Evolutionary conservation across 139 green algal genomes (phyloP).

Genomic region (Micromonas pusilla): DNA sequence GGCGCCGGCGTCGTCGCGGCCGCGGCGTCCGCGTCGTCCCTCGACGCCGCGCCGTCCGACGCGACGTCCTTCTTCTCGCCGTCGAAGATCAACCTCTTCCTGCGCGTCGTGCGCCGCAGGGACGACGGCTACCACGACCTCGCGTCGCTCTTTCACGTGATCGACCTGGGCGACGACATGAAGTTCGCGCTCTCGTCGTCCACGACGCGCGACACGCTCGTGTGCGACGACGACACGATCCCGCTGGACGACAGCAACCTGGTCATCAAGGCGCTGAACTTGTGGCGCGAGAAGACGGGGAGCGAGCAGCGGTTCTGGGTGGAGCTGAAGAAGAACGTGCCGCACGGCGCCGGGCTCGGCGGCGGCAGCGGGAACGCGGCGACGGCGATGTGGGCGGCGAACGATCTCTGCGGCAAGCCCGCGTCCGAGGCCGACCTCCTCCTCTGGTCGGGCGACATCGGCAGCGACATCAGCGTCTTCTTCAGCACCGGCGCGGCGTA

Average conservation of each 20-base stretch:
- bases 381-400: slow-evolving; percentile 91
- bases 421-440: slow-evolving; percentile 71
- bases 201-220: slow-evolving; percentile 56
- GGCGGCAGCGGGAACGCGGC: slow-evolving; percentile 93
- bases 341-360: slow-evolving; percentile 85
- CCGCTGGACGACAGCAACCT: slow-evolving; percentile 89
- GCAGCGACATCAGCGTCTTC: slow-evolving; percentile 93
- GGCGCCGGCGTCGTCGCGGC: too few species aligned
- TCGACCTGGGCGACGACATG: slow-evolving; percentile 91
- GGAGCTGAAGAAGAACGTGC: slow-evolving; percentile 82
- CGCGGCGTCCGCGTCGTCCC: too few species aligned
- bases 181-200: slow-evolving; percentile 52
- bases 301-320: slow-evolving; percentile 62
- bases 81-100: slow-evolving; percentile 88
- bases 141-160: slow-evolving; percentile 87
- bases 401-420: slow-evolving; percentile 72
- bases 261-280: slow-evolving; percentile 52
- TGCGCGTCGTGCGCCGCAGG: slow-evolving; percentile 69
- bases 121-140: slow-evolving; percentile 97
- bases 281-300: slow-evolving; percentile 41
- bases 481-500: slow-evolving; percentile 89
- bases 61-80: slow-evolving; percentile 38
- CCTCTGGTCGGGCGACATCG: slow-evolving; percentile 86
- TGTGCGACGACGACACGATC: slow-evolving; percentile 71
- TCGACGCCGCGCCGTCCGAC: too few species aligned